phyloP scores from a whole-genome alignment of 805 yeast genomes.

The Maudiozyma serrabonitensis region DNA sequence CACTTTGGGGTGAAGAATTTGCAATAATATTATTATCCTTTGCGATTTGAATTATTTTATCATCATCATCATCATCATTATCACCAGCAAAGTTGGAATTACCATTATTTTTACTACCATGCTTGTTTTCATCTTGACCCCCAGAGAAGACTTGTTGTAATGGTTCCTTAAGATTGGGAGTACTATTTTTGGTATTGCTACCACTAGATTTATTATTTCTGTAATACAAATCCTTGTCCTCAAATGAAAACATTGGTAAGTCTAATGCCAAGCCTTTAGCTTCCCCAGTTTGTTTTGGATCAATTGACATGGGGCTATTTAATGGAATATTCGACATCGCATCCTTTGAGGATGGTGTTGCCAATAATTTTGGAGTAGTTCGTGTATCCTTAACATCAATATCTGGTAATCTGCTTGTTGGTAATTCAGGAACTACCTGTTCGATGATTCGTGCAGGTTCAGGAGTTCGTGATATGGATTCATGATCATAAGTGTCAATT shows the following conservation, averaged over 20 bases:
- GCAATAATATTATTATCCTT: neutral
- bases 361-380: neutral
- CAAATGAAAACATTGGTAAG: neutral
- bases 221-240: neutral
- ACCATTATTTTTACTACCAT: no score
- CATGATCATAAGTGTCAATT: neutral
- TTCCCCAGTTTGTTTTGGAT: neutral
- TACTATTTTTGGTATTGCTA: neutral
- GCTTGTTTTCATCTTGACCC: neutral
- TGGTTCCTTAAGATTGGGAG: neutral
- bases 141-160: neutral
- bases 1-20: neutral
- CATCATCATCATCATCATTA: neutral
- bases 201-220: neutral
- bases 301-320: slow-evolving; percentile 1
- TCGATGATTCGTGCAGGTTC: neutral
- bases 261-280: slow-evolving; percentile 1
- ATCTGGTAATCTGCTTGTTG: neutral
- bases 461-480: neutral
- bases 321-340: neutral
- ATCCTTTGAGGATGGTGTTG: slow-evolving; percentile 2
- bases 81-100: no score
- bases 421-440: neutral
- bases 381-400: neutral
- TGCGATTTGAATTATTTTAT: neutral